phyloP scores from a whole-genome alignment of 192 early-diverging fungal genomes.

The Phycomyces blakesleeanus region DNA sequence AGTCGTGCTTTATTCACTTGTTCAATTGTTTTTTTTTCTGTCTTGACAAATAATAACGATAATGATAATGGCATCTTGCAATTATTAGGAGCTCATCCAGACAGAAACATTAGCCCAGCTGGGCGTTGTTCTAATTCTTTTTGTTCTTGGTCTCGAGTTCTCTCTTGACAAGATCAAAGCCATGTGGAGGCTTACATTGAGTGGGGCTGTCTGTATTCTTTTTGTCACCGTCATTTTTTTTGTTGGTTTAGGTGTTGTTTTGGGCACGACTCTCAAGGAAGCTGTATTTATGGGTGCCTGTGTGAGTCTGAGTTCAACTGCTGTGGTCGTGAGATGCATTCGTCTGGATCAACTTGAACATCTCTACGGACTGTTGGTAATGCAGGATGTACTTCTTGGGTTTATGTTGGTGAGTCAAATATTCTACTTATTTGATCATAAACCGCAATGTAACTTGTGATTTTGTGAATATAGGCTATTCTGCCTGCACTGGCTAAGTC shows the following conservation, averaged over 20 bases:
- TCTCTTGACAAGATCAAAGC: constrained; percentile 47
- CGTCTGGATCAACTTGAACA: constrained; percentile 43
- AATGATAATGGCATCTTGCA: too few species aligned
- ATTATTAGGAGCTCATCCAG: constrained; percentile 43
- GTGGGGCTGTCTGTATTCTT: constrained; percentile 44
- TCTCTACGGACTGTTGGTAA: constrained; percentile 51
- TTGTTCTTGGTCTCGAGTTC: constrained; percentile 57
- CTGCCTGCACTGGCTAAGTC: constrained; percentile 39
- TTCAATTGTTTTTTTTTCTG: too few species aligned
- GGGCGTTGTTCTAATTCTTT: constrained; percentile 55
- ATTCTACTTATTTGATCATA: neutral
- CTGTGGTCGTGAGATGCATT: constrained; percentile 46
- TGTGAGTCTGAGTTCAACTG: constrained; percentile 49
- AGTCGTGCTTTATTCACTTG: too few species aligned
- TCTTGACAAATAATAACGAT: too few species aligned
- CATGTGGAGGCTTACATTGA: constrained; percentile 45
- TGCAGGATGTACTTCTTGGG: constrained; percentile 53
- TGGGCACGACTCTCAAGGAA: constrained; percentile 38
- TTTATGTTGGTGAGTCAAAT: constrained; percentile 49
- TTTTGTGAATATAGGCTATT: constrained; percentile 25
- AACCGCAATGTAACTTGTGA: constrained; percentile 1
- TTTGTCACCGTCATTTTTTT: constrained; percentile 38
- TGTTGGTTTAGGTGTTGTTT: constrained; percentile 31
- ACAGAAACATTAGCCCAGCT: constrained; percentile 53
- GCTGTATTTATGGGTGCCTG: constrained; percentile 47